Evolutionary conservation across 2,329 filamentous ascomycete species (phyloP), one percentile per base, ranked within the genome.

Genomic region (Talaromyces verruculosus): DNA sequence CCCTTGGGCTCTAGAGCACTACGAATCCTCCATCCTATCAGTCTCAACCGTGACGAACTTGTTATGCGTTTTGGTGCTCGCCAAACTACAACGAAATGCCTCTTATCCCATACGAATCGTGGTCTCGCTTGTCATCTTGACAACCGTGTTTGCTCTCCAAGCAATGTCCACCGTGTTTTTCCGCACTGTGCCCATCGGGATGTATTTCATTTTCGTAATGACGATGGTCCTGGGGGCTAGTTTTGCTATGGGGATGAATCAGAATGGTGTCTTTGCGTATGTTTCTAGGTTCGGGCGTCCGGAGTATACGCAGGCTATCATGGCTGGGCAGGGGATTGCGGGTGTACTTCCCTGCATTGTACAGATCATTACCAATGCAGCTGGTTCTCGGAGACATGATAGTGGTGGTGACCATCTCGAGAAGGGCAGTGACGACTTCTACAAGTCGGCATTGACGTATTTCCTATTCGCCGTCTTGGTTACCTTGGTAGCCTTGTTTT

Each of bases 221-320:
- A 65, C 88, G 68, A 93, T 93, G 85, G 93, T 97, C 4, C 89
- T 91, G 68, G 81, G 83, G n/a, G 87, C 93, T 0, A 91, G 92
- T 69, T 83, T 90, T 74, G 93, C 92, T 0, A 91, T 93, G 0
- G 93, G 91, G 0, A 83, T 97, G 61, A 91, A 93, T 70, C 95
- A 98, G 79, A 98, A 98, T 77, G 95, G 95, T 19, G 88, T 95
- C 11, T 97, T 97, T 76, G 92, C 95, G 2, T 98, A 93, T 75
- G 93, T 92, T 2, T 88, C 91, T 3, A 89, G 91, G 62, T 98
- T 97, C 73, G 92, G 89, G 41, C 84, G 91, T 61, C 87, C 90
- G 22, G 91, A 95, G 77, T 99, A 98, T 77, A 97, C 92, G 64
- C 94, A 98, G 79, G 94, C 90, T 28, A 93, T 98, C 77, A 98